Conservation (phyloP, 2,329 filamentous ascomycete genomes). For the Pyricularia grisea region DNA sequence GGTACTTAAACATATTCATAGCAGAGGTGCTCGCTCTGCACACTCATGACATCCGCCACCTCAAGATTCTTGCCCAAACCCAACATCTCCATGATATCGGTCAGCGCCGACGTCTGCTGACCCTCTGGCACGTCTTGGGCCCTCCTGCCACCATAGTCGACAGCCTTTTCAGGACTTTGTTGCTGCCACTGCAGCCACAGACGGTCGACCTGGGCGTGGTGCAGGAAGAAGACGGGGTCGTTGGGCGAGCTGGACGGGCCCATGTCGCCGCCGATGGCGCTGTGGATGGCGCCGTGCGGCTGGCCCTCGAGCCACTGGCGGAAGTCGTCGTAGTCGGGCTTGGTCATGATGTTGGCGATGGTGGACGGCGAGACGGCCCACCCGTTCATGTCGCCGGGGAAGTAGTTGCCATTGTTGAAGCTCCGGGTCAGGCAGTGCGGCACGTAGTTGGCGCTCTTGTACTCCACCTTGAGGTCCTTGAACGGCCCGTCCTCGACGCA, state of each 20-base stretch:
- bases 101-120: background rate
- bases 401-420: slow-evolving; percentile 15
- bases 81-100: background rate
- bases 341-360: slow-evolving; percentile 21
- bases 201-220: slow-evolving; percentile 36
- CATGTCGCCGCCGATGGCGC: slow-evolving; percentile 25
- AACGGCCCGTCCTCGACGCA: slow-evolving; percentile 3
- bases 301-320: slow-evolving; percentile 18
- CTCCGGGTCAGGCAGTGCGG: slow-evolving; percentile 22
- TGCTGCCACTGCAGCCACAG: slow-evolving; percentile 39
- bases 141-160: background rate
- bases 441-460: background rate
- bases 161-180: background rate
- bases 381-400: slow-evolving; percentile 11
- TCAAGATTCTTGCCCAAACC: background rate
- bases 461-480: background rate
- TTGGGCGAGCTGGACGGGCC: slow-evolving; percentile 21
- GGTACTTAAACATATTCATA: background rate
- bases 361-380: slow-evolving; percentile 18
- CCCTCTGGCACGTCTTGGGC: background rate
- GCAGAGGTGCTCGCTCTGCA: background rate
- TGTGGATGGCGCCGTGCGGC: slow-evolving; percentile 14
- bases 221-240: slow-evolving; percentile 35
- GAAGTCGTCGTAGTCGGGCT: slow-evolving; percentile 19
- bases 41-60: background rate